Percentiles rank a stretch among this genome's conserved stretches.
Conservation (phyloP, 441 rosid species). For the Theobroma grandiflorum region DNA sequence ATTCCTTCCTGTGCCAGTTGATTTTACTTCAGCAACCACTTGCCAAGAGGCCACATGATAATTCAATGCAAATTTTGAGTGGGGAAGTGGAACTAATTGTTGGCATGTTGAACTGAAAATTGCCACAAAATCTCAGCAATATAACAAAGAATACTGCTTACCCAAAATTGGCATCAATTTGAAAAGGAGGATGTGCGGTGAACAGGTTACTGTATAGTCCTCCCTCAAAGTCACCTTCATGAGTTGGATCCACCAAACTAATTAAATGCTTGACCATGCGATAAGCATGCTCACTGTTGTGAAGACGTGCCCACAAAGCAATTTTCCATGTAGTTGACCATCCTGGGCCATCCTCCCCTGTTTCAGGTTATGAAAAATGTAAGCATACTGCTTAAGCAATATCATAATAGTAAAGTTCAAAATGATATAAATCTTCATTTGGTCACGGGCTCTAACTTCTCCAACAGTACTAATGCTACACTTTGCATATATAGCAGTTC, state of each 20-base stretch:
- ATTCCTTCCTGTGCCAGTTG: too few relatives aligned
- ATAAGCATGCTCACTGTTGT: conserved; percentile 76
- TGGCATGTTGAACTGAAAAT: neutral
- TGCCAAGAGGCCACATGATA: too few relatives aligned
- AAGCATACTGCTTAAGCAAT: conserved; percentile 11
- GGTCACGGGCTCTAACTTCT: conserved; percentile 1
- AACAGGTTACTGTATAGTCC: conserved; percentile 91
- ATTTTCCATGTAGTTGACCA: conserved; percentile 96
- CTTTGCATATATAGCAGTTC: neutral
- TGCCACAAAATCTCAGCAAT: neutral
- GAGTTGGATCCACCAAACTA: conserved; percentile 73
- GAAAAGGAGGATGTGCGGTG: conserved; percentile 96
- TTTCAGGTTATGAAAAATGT: conserved; percentile 20
- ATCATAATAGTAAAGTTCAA: neutral
- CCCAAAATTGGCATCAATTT: conserved; percentile 97
- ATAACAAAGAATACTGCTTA: conserved; percentile 38
- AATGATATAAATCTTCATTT: neutral
- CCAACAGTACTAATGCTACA: neutral
- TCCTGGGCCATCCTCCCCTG: conserved; percentile 95
- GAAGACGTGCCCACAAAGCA: conserved; percentile 89
- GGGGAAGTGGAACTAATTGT: too few relatives aligned
- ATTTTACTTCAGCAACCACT: too few relatives aligned
- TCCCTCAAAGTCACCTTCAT: conserved; percentile 69
- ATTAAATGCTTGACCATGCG: conserved; percentile 74
- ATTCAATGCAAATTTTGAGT: too few relatives aligned